Evolutionary conservation across 768 basidiomycete species (phyloP).

Genomic region (Basidioascus undulatus): DNA sequence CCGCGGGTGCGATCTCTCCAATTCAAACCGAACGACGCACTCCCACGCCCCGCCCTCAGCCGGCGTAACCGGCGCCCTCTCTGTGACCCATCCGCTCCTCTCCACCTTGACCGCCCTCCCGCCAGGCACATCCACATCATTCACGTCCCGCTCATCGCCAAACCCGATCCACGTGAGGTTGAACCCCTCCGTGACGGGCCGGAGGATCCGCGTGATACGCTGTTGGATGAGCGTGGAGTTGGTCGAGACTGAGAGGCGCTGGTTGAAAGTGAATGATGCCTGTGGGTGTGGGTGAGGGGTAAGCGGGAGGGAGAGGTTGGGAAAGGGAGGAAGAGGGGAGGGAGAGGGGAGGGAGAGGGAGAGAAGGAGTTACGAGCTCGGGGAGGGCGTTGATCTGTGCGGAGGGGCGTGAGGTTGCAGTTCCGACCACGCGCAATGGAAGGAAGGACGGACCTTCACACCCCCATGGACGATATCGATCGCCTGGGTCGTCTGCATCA

Average conservation of each 20-base stretch:
- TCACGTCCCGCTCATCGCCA: not conserved
- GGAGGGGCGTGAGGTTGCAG: not conserved
- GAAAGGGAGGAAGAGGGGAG: too few relatives aligned
- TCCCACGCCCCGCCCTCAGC: conserved; percentile 2
- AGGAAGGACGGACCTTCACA: conserved; percentile 1
- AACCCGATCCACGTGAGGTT: conserved; percentile 5
- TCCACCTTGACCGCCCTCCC: not conserved
- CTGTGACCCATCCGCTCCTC: not conserved
- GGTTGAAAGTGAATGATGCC: conserved; percentile 9
- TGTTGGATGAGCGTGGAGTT: too few relatives aligned
- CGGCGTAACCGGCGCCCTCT: conserved; percentile 8
- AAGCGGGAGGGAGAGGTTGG: too few relatives aligned
- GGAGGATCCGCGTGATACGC: conserved; percentile 1
- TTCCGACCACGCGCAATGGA: too few relatives aligned
- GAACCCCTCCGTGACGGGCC: not conserved
- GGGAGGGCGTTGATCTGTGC: conserved; percentile 9
- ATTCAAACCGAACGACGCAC: conserved; percentile 3
- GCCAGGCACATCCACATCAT: not conserved
- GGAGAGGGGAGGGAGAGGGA: too few relatives aligned
- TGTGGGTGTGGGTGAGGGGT: too few relatives aligned
- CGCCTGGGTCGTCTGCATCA: conserved; percentile 51
- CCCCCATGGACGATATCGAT: conserved; percentile 30
- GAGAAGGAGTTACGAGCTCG: not conserved
- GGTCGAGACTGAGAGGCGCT: conserved; percentile 11
- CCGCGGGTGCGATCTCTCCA: not conserved